Base-by-base conservation (phyloP, 129 eudicot genomes). In the Tanacetum coccineum region DNA sequence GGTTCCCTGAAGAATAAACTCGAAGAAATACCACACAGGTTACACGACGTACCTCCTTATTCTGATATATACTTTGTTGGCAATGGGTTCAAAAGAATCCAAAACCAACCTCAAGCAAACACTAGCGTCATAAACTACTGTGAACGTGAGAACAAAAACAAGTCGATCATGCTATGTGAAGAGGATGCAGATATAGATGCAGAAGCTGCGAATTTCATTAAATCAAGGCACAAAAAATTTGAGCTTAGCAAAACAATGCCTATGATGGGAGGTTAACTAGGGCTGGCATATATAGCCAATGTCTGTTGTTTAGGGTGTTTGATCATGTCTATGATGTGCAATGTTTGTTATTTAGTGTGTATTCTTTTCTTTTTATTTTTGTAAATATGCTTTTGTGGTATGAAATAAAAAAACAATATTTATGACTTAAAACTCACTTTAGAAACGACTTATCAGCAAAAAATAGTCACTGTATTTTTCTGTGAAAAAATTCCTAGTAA, bases 181-280 rank as follows among this genome's bases (percentile, higher is more conserved):
- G 82, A 15, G 48, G 80, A 74, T n/a, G n/a, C n/a, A n/a, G n/a
- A n/a, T 26, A 66, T 89, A 40, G 85, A 89, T 69, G 79, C 75
- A 6, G 78, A 86, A 80, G 94, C 94, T 10, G 72, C 81, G 42
- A 73, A 81, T 47, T 86, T 81, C 52, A 85, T 89, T 19, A 28
- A 28, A 40, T 46, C 72, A 2, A 71, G 78, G 80, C 96, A 86
- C 64, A 56, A 60, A 59, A 83, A 66, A 65, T 81, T 83, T 45
- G 81, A 74, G 57, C 70, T 72, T 13, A 59, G 71, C 64, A 81
- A 68, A 73, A 80, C 81, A 73, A 80, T 70, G 84, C 51, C 78
- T 13, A 56, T 46, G 65, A 81, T 72, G 48, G 68, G 70, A 54
- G 74, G 64, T 47, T 79, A 72, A 70, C 9, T 49, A 46, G 20